These are phyloP conservation scores for Cystobasidium slooffiae DNA, from an alignment of 1,284 basidiomycete species.

Conservation along the genomic window DNA sequence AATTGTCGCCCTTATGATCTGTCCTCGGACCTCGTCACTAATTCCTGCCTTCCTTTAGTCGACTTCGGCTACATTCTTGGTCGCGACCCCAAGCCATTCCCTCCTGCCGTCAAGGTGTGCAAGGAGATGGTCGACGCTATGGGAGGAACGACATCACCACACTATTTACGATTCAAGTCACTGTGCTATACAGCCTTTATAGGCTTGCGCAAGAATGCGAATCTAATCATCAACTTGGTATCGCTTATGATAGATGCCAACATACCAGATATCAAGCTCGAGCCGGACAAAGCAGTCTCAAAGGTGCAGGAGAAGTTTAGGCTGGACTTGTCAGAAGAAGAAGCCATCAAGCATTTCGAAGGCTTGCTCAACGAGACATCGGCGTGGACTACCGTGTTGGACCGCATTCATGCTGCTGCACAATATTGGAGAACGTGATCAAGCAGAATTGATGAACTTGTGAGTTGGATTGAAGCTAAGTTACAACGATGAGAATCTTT, in stretches of 20 bases:
- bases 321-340: conserved; percentile 85
- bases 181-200: conserved; percentile 96
- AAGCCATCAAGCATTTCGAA: conserved; percentile 94
- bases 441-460: too few species aligned
- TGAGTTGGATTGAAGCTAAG: too few species aligned
- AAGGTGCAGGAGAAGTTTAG: conserved; percentile 91
- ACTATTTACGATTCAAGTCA: conserved; percentile 92
- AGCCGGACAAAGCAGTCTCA: conserved; percentile 66
- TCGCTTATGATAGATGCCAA: conserved; percentile 98
- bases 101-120: conserved; percentile 96
- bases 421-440: conserved; percentile 50
- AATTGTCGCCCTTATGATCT: background rate
- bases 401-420: conserved; percentile 71
- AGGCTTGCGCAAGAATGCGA: conserved; percentile 94
- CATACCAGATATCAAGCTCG: conserved; percentile 92
- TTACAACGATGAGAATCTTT: too few species aligned
- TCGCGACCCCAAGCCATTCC: conserved; percentile 96
- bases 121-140: conserved; percentile 99
- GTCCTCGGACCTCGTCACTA: background rate
- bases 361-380: conserved; percentile 90
- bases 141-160: conserved; percentile 90
- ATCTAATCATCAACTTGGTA: conserved; percentile 93
- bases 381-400: conserved; percentile 89
- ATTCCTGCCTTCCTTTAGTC: conserved; percentile 75
- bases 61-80: conserved; percentile 99